phyloP scores from a whole-genome alignment of 345 rosid species.

The Arabidopsis thaliana region DNA sequence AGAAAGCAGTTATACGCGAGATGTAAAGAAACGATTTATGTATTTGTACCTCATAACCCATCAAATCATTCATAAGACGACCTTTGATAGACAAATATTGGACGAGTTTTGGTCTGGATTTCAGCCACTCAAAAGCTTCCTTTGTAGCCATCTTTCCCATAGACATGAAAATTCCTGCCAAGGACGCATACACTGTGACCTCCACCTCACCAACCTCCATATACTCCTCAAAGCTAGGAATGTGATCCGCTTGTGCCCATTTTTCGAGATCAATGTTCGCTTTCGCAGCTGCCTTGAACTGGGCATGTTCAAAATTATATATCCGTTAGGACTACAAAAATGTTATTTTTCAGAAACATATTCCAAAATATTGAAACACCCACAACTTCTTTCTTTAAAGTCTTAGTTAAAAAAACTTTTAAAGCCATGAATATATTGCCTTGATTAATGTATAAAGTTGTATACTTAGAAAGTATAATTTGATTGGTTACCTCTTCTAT shows the following conservation, averaged over 20 bases:
- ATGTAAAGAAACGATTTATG: background rate
- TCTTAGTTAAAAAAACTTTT: background rate
- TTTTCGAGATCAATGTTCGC: too few relatives aligned
- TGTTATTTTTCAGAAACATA: too few relatives aligned
- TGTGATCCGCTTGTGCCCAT: too few relatives aligned
- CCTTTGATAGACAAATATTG: background rate
- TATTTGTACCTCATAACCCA: background rate
- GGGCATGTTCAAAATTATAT: background rate
- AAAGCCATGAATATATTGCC: background rate
- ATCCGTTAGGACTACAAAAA: background rate
- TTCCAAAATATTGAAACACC: background rate
- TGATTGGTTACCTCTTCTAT: constrained; percentile 23
- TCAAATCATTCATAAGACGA: background rate
- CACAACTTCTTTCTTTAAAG: background rate
- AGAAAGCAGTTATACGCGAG: background rate
- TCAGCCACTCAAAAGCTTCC: background rate
- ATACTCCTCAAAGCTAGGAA: too few relatives aligned
- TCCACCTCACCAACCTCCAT: too few relatives aligned
- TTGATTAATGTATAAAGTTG: too few relatives aligned
- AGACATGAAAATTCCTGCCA: too few relatives aligned
- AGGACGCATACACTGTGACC: too few relatives aligned
- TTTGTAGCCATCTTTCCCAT: background rate
- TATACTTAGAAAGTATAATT: background rate
- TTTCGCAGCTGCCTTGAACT: background rate
- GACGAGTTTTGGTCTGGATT: background rate